Evolutionary conservation across 1,284 basidiomycete genomes (phyloP), one percentile per base, ranked within the genome.

Genomic region (Cryptococcus wingfieldii): DNA sequence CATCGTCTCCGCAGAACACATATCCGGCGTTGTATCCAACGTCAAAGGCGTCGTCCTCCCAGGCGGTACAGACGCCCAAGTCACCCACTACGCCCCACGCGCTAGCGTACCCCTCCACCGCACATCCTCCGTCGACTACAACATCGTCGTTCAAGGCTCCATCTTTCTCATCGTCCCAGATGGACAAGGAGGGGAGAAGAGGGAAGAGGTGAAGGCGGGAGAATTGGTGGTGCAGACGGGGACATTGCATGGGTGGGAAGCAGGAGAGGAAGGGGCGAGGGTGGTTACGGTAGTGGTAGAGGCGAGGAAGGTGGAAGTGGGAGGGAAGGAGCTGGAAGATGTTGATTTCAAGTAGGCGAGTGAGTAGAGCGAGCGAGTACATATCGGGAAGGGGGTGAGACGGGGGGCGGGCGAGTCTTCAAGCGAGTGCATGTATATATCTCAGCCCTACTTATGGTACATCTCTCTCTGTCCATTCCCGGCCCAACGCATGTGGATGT

Each of bases 231-330:
- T 77, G 2, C 75, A 77, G 61, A 61, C 68, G 9, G 75, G 75
- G 19, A 77, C 75, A 12, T 10, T 75, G 34, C 75, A 77, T 64
- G 74, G 68, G 5, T 77, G 74, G 75, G 60, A 71, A 54, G 70
- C 72, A 10, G 70, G 70, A 25, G 61, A 64, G 9, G 65, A 73
- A 37, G 75, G 75, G 0, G 70, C 66, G 6, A 65, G 69, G 41
- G 74, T 71, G 69, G 49, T 64, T n/a, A 70, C 70, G 6, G 74
- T 76, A 0, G 63, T 75, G 0, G 67, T 74, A 1, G 61, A 61
- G 16, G 75, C 75, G 9, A 9, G 56, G 51, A 63, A 70, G 4
- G 72, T 76, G 1, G 66, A 64, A 37, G 63, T 59, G 27, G 63
- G 58, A 14, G 70, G 70, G 8, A 58, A 64, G 54, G 50, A 39